A percentile compares a stretch with the other conserved stretches of the same genome.
phyloP scores from a whole-genome alignment of 306 rosid genomes.

The Acacia crassicarpa region DNA sequence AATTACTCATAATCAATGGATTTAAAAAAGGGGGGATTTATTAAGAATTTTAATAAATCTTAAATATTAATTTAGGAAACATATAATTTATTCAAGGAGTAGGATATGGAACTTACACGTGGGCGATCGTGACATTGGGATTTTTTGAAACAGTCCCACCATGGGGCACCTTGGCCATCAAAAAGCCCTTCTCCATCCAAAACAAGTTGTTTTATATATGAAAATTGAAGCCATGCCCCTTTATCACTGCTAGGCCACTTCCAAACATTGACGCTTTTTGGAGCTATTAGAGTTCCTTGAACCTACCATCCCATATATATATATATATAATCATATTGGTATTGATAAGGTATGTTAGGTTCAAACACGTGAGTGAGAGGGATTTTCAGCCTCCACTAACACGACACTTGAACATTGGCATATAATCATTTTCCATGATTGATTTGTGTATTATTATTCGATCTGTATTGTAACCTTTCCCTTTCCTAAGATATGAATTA shows the following conservation, averaged over 20 bases:
- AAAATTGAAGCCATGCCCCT: conserved; percentile 35
- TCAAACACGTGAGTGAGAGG: too few relatives aligned
- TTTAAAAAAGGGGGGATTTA: neutral
- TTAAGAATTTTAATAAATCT: too few relatives aligned
- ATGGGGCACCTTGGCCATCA: conserved; percentile 54
- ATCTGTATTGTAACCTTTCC: too few relatives aligned
- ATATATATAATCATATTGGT: too few relatives aligned
- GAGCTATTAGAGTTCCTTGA: conserved; percentile 42
- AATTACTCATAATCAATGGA: neutral
- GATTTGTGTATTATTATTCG: too few relatives aligned
- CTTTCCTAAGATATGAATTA: too few relatives aligned
- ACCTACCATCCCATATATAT: conserved; percentile 22
- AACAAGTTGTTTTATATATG: conserved; percentile 20
- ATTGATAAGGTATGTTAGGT: too few relatives aligned
- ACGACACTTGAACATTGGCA: too few relatives aligned
- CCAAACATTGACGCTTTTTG: conserved; percentile 25
- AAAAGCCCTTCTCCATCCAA: conserved; percentile 44
- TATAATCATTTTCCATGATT: too few relatives aligned
- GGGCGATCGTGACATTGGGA: conserved; percentile 14
- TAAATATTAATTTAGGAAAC: too few relatives aligned
- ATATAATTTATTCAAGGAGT: too few relatives aligned
- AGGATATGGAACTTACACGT: conserved; percentile 22
- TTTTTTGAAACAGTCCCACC: conserved; percentile 39
- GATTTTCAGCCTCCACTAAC: too few relatives aligned
- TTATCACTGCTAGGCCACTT: neutral